A percentile compares a stretch with the other conserved stretches of the same genome.
Conservation (phyloP, 345 rosid species). For the Citrus unshiu region DNA sequence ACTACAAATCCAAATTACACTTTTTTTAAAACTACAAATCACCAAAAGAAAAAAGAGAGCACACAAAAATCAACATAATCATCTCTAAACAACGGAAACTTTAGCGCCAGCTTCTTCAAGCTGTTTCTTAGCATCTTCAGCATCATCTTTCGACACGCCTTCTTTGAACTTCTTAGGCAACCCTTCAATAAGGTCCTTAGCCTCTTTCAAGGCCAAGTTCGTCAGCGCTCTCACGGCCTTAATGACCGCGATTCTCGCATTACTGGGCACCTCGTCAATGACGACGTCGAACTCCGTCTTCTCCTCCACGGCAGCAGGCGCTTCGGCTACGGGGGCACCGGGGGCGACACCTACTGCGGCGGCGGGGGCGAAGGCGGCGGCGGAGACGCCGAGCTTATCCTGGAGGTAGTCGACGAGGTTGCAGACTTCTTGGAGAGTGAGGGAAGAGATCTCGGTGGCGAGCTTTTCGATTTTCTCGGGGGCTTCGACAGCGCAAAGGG, state of each 20-base stretch:
- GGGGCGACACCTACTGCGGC: conserved; percentile 45
- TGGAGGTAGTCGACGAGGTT: conserved; percentile 74
- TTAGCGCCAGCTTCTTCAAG: conserved; percentile 90
- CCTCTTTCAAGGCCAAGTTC: conserved; percentile 82
- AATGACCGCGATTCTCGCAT: conserved; percentile 70
- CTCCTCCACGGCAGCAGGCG: conserved; percentile 47
- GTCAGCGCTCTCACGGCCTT: conserved; percentile 77
- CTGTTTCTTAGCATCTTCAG: conserved; percentile 82
- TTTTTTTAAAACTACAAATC: not conserved
- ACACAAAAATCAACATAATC: not conserved
- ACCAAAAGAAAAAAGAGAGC: not conserved
- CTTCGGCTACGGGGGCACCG: conserved; percentile 24
- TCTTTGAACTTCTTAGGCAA: conserved; percentile 88
- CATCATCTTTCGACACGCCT: conserved; percentile 71
- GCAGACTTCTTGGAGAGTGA: conserved; percentile 79
- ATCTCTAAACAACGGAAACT: conserved; percentile 45
- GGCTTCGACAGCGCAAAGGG: conserved; percentile 54
- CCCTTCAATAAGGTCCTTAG: conserved; percentile 81
- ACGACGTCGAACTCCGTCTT: conserved; percentile 81
- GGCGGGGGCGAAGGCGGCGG: conserved; percentile 66
- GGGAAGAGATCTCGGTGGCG: conserved; percentile 54
- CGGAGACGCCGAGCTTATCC: conserved; percentile 80
- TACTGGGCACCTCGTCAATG: conserved; percentile 75
- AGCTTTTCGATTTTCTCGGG: conserved; percentile 73
- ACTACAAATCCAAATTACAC: not conserved